Base-by-base conservation (phyloP, 805 yeast genomes). In the Kuraishia capsulata region DNA sequence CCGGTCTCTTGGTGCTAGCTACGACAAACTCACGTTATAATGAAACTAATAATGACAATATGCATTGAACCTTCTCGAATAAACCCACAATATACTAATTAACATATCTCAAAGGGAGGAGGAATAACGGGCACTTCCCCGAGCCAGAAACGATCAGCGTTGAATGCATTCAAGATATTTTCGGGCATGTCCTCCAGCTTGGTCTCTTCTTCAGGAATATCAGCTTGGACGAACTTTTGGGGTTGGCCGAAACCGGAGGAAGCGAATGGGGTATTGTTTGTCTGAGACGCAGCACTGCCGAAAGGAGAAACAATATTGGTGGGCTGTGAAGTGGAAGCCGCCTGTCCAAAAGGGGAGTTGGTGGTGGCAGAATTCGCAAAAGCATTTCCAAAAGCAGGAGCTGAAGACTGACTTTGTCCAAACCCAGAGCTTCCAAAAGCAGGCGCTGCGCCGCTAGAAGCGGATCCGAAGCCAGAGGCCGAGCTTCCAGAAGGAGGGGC, bases 61-160 rank as follows among this genome's bases (percentile, higher is more conserved):
- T n/a, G n/a, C n/a, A n/a, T n/a, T n/a, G n/a, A n/a, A n/a, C n/a
- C n/a, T n/a, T n/a, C n/a, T n/a, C n/a, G 11, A 24, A 11, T 24
- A 24, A 11, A 24, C 11, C 26, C 8, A 11, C 5, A 28, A 28
- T 8, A 13, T 29, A 8, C 6, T 19, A 11, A 29, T 20, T 23
- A 37, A 20, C 40, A 38, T 21, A 38, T 9, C 31, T 31, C 36
- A 10, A 32, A 17, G 11, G 40, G 33, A 4, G 40, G 40, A 4
- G 40, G 36, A 8, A 33, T 20, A 13, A 32, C 40, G 5, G 40
- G 40, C 11, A 38, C 26, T 8, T 19, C 25, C 4, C 40, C 40
- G 20, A 38, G 33, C 18, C 16, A 9, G 20, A 38, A 38, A 30
- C 19, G 36, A 6, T 5, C 36, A 20, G 28, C 28, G 19, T n/a